phyloP scores from a whole-genome alignment of 306 rosid species.

The Phaseolus lunatus region DNA sequence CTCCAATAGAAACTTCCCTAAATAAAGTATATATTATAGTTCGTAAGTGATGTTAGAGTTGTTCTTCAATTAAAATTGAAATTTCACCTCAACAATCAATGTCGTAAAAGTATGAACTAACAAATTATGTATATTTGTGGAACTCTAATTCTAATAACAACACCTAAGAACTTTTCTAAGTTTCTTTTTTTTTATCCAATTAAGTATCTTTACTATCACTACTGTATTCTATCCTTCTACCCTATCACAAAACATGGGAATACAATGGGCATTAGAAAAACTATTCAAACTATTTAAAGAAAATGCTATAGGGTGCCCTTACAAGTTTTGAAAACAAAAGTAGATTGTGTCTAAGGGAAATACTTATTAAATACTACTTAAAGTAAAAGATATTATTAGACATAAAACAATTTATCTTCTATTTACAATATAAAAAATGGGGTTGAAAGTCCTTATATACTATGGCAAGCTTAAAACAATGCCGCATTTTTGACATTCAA shows the following conservation, averaged over 20 bases:
- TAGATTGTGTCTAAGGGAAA: neutral
- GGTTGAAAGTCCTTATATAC: neutral
- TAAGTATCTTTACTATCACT: neutral
- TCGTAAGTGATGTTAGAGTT: neutral
- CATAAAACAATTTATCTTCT: neutral
- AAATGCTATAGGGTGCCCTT: neutral
- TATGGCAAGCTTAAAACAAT: neutral
- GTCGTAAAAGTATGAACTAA: too few species aligned
- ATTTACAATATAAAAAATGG: neutral
- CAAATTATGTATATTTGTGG: too few species aligned
- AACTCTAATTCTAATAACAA: neutral
- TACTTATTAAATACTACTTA: neutral
- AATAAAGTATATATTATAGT: too few species aligned
- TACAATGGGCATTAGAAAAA: neutral
- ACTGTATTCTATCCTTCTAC: neutral
- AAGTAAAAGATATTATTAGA: neutral
- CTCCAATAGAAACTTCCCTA: too few species aligned
- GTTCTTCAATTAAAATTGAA: neutral
- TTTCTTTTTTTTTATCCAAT: neutral
- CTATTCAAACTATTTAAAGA: neutral
- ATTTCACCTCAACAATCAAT: neutral
- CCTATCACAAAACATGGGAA: neutral
- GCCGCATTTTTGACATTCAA: neutral
- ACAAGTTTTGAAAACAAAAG: neutral
- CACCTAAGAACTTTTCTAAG: neutral